Conservation (phyloP, 331 rosid species). For the Saraca asoca region DNA sequence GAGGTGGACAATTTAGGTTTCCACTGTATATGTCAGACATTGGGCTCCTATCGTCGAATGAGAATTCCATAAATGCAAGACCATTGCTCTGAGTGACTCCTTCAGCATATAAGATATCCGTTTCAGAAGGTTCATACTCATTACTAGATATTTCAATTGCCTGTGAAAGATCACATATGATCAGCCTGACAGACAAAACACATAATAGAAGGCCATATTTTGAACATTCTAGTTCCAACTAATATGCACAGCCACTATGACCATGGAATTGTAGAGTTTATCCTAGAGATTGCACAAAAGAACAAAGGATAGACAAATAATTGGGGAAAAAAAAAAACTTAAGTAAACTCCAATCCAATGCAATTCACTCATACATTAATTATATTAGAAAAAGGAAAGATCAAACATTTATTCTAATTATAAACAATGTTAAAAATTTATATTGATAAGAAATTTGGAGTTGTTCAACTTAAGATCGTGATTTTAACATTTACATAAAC, state of each 20-base stretch:
- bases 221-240: slow-evolving; percentile 4
- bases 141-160: slow-evolving; percentile 90
- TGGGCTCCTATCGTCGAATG: slow-evolving; percentile 83
- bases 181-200: slow-evolving; percentile 24
- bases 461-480: slow-evolving; percentile 9
- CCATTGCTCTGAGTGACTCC: slow-evolving; percentile 90
- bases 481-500: slow-evolving; percentile 8
- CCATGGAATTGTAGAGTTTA: neutral
- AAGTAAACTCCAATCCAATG: slow-evolving; percentile 20
- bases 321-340: neutral
- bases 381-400: slow-evolving; percentile 12
- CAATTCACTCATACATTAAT: neutral
- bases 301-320: slow-evolving; percentile 10
- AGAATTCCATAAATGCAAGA: slow-evolving; percentile 77
- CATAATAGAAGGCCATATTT: slow-evolving; percentile 1
- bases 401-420: neutral
- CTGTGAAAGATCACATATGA: slow-evolving; percentile 48
- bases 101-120: slow-evolving; percentile 78
- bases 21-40: slow-evolving; percentile 74
- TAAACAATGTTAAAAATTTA: neutral
- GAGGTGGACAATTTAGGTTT: slow-evolving; percentile 57
- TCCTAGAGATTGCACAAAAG: slow-evolving; percentile 10
- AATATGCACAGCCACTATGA: neutral
- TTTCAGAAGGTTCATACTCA: slow-evolving; percentile 88
- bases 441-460: slow-evolving; percentile 23